Conservation (phyloP, 2,329 filamentous ascomycete genomes). For the Neonectria faginata region DNA sequence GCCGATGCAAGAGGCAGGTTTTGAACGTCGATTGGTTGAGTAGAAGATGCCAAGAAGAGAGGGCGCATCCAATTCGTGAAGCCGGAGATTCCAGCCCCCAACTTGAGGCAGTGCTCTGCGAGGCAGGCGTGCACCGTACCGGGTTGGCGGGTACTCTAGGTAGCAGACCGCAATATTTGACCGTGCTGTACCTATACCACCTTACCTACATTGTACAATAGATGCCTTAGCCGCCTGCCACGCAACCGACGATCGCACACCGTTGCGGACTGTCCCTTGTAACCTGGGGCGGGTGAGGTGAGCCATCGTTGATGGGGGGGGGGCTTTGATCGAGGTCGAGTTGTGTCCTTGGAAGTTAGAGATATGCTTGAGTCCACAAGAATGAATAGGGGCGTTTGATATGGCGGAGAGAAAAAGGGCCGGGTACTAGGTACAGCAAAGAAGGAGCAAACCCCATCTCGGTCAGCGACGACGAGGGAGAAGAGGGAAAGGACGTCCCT, state of each 20-base stretch:
- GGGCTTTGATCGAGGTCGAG: background rate
- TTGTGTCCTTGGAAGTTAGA: background rate
- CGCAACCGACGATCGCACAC: background rate
- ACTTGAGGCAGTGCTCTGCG: too few relatives aligned
- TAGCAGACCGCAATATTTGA: too few relatives aligned
- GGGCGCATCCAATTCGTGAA: background rate
- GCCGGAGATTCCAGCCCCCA: background rate
- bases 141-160: too few relatives aligned
- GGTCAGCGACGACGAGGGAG: background rate
- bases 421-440: background rate
- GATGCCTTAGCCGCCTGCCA: background rate
- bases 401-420: background rate
- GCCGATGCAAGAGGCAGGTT: background rate
- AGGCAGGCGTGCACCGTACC: background rate
- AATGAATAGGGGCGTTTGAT: background rate
- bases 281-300: background rate
- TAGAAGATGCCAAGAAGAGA: background rate
- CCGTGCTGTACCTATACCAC: too few relatives aligned
- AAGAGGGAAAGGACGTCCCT: constrained; percentile 1
- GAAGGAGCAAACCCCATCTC: background rate
- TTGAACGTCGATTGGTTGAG: background rate
- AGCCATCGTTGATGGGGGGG: background rate
- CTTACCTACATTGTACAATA: background rate
- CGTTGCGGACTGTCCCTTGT: background rate
- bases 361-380: background rate